These are phyloP conservation scores for Kwoniella botswanensis DNA, from an alignment of 768 basidiomycete genomes.

Conservation along the genomic window DNA sequence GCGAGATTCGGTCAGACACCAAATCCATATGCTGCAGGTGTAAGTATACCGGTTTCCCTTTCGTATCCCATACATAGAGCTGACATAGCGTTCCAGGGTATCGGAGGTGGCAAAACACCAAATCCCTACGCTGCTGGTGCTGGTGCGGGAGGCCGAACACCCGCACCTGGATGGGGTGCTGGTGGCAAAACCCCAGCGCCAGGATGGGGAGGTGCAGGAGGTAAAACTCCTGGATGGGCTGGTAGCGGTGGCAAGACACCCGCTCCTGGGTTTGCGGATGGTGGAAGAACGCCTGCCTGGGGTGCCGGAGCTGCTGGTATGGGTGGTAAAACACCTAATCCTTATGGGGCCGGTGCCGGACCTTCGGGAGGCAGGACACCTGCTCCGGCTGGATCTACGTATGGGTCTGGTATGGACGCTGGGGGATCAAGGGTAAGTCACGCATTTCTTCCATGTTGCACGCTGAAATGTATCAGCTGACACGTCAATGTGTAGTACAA, in stretches of 20 bases:
- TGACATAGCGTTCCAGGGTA: constrained; percentile 1
- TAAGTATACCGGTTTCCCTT: not conserved
- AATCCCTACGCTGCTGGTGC: constrained; percentile 62
- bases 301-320: constrained; percentile 12
- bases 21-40: constrained; percentile 66
- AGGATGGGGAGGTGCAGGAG: constrained; percentile 42
- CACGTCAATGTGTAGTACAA: constrained; percentile 8
- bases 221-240: constrained; percentile 39
- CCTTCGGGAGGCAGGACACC: constrained; percentile 41
- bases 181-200: constrained; percentile 51
- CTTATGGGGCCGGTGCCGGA: constrained; percentile 23
- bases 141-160: constrained; percentile 38
- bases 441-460: not conserved
- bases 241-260: constrained; percentile 63
- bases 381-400: constrained; percentile 32
- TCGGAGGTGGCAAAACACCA: constrained; percentile 61
- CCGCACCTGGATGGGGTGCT: constrained; percentile 35
- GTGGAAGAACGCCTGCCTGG: constrained; percentile 38
- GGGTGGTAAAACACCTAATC: constrained; percentile 35
- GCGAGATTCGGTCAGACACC: constrained; percentile 69
- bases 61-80: not conserved
- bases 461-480: too few species aligned
- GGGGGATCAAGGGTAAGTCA: constrained; percentile 40
- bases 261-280: constrained; percentile 56
- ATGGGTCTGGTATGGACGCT: constrained; percentile 20